Percentiles rank a stretch among this genome's conserved stretches.
Conservation (phyloP, 129 eudicot genomes). For the Rutidosis leptorrhynchoides region DNA sequence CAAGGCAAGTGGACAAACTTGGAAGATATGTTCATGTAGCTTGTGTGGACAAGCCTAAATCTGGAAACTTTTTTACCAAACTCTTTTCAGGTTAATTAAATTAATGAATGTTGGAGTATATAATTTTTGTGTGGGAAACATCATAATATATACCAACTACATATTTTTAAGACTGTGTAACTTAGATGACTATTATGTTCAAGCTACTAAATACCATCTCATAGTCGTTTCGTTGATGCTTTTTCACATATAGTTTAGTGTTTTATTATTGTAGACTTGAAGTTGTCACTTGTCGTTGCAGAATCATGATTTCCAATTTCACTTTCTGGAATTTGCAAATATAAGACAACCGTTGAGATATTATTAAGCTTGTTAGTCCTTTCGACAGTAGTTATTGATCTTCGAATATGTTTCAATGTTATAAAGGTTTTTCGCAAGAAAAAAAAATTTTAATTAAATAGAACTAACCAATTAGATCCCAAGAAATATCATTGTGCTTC, state of each 20-base stretch:
- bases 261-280: no score
- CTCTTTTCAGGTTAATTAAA: constrained; percentile 59
- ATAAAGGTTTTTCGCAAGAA: no score
- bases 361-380: no score
- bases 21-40: constrained; percentile 92
- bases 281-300: no score
- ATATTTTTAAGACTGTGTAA: neutral
- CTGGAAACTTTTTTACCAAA: constrained; percentile 81
- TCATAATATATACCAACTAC: neutral
- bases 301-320: no score
- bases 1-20: constrained; percentile 76
- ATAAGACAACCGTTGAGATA: no score
- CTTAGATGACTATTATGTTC: neutral
- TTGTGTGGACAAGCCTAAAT: constrained; percentile 59
- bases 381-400: no score
- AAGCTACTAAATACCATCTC: neutral
- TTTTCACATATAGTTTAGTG: neutral
- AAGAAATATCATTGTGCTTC: no score
- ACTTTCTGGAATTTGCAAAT: no score
- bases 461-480: no score
- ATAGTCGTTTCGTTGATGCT: neutral
- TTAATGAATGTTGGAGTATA: constrained; percentile 4
- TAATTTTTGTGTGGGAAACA: neutral
- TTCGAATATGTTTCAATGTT: no score
- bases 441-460: no score